phyloP scores from a whole-genome alignment of 192 early-diverging fungal genomes.

The Gonapodya sp. region DNA sequence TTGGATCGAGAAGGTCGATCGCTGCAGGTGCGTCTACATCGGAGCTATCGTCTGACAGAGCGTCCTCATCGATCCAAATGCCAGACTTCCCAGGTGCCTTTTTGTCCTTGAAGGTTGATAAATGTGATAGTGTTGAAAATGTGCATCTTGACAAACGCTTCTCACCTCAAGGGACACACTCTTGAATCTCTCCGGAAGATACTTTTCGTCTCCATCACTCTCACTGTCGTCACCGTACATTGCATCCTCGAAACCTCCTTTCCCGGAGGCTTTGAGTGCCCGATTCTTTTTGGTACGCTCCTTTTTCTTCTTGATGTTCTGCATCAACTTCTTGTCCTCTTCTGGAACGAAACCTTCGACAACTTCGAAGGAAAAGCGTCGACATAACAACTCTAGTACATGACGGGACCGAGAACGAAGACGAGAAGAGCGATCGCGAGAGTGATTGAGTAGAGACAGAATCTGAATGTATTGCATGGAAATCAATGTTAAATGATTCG shows the following conservation, averaged over 20 bases:
- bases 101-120: not conserved
- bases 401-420: conserved; percentile 88
- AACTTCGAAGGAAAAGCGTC: conserved; percentile 71
- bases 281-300: conserved; percentile 67
- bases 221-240: conserved; percentile 91
- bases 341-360: conserved; percentile 75
- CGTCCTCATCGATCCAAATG: conserved; percentile 62
- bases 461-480: conserved; percentile 24
- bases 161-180: conserved; percentile 13
- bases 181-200: conserved; percentile 37
- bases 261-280: conserved; percentile 18
- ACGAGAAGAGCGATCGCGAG: conserved; percentile 74
- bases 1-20: conserved; percentile 84
- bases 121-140: not conserved
- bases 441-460: conserved; percentile 63
- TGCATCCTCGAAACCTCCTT: conserved; percentile 72
- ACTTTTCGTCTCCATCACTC: conserved; percentile 19
- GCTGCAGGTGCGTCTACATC: conserved; percentile 31
- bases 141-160: too few species aligned
- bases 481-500: conserved; percentile 3
- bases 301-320: conserved; percentile 86
- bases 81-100: not conserved
- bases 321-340: conserved; percentile 74
- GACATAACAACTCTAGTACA: conserved; percentile 81
- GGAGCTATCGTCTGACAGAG: not conserved